Evolutionary conservation across 2,329 filamentous ascomycete species (phyloP), one percentile per base, ranked within the genome.

Genomic region (Sclerotinia minor): DNA sequence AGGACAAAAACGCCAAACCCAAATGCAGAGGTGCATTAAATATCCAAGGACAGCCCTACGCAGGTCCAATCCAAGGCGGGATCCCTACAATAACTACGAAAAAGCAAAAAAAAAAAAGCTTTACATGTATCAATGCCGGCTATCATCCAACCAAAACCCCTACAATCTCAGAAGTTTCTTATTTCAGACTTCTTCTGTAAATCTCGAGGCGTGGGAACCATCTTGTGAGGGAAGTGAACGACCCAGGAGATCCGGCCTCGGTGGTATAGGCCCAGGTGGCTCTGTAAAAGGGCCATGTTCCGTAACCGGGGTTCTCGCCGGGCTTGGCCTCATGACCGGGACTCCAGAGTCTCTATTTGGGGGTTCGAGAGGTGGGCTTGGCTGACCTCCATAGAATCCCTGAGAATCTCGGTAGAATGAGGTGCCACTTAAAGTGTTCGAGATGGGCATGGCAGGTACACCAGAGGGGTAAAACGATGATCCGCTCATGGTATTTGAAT

Each of bases 241-340:
- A 19, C 80, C 80, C 26, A 82, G 73, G 9, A 68, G 65, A 69
- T 78, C 77, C 26, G 74, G 75, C 49, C 71, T 70, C 26, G 64
- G 71, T 24, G 72, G 72, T 63, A 69, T 67, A 24, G 69, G 65
- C 26, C 71, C 58, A 38, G 72, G 70, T 11, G 68, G 65, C 15
- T 71, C 70, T 38, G 52, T 17, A 26, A 64, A 85, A 0, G 84
- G 83, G 32, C 80, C 82, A 61, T 83, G 80, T 68, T 85, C 83
- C 68, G 85, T 84, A 21, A 89, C 79, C 0, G 88, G 85, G 4
- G 85, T 87, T 65, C 87, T 83, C 24, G 84, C 87, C 21, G 89
- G 89, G n/a, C 88, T 85, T n/a, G 85, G 83, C 70, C 87, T 82
- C 75, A 88, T 83, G 44, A 88, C 80, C n/a, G 84, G 83, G 5